Percentiles rank a stretch among this genome's conserved stretches.
Conservation (phyloP, 768 basidiomycete genomes). For the Dioszegia crocea region DNA sequence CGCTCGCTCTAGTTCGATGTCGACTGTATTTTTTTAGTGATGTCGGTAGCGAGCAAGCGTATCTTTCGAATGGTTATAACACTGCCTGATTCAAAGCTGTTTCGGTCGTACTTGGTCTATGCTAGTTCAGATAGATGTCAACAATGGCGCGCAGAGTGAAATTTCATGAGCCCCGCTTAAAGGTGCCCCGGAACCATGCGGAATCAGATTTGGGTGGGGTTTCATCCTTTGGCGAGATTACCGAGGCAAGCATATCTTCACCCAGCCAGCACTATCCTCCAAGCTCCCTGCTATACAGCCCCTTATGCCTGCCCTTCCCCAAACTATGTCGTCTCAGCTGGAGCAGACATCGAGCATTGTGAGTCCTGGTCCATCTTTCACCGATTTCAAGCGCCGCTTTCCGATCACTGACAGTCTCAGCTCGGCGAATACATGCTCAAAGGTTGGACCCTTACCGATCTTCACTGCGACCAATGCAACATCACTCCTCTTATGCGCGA, state of each 20-base stretch:
- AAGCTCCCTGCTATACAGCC: not conserved
- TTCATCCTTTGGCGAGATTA: not conserved
- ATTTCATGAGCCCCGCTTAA: too few species aligned
- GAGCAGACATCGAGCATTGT: constrained; percentile 40
- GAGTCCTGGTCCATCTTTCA: constrained; percentile 9
- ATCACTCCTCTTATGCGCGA: constrained; percentile 47
- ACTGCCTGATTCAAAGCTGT: too few species aligned
- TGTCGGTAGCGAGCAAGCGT: too few species aligned
- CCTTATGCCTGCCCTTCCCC: constrained; percentile 8
- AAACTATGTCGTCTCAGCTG: constrained; percentile 26
- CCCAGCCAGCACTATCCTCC: not conserved
- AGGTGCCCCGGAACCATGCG: not conserved
- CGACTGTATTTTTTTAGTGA: too few species aligned
- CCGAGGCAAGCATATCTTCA: not conserved
- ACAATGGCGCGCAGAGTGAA: too few species aligned
- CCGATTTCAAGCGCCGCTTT: too few species aligned
- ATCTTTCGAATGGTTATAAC: too few species aligned
- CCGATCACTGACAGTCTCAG: too few species aligned
- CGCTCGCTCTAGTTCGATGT: too few species aligned
- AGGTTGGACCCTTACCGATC: constrained; percentile 48
- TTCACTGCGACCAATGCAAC: constrained; percentile 39
- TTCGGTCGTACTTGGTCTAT: too few species aligned
- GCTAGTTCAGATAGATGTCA: too few species aligned
- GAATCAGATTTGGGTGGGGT: not conserved
- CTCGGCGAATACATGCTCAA: constrained; percentile 50